phyloP scores from a whole-genome alignment of 257 asterid genomes.

The Dorcoceras hygrometricum region DNA sequence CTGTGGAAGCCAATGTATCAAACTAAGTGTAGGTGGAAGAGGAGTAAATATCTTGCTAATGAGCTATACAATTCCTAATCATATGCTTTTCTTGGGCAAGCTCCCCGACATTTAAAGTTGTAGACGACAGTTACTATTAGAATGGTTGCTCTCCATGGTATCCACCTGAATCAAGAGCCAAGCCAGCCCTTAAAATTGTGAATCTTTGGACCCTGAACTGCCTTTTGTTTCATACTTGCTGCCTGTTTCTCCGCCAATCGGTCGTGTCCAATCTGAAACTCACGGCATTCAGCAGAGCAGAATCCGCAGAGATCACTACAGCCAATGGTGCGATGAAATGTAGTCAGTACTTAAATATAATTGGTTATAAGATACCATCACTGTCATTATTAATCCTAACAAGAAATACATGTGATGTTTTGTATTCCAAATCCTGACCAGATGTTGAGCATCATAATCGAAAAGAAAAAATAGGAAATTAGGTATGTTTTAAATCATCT shows the following conservation, averaged over 20 bases:
- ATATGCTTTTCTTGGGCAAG: constrained; percentile 16
- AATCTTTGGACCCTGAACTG: constrained; percentile 17
- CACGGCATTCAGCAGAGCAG: constrained; percentile 57
- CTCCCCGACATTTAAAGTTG: constrained; percentile 37
- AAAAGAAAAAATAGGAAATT: too few relatives aligned
- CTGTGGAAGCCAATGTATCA: background rate
- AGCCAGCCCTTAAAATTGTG: constrained; percentile 11
- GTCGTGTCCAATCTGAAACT: constrained; percentile 44
- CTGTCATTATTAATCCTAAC: too few relatives aligned
- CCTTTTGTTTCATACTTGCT: constrained; percentile 18
- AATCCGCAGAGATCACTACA: constrained; percentile 62
- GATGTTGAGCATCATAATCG: background rate
- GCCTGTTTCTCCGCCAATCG: constrained; percentile 28
- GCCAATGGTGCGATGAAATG: constrained; percentile 15
- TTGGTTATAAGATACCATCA: background rate
- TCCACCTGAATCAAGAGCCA: constrained; percentile 9
- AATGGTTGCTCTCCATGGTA: constrained; percentile 22
- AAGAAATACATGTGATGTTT: background rate
- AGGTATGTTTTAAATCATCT: background rate
- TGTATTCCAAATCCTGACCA: background rate
- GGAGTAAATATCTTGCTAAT: background rate
- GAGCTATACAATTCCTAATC: background rate
- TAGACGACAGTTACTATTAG: constrained; percentile 23
- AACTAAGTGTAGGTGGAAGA: background rate
- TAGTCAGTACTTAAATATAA: constrained; percentile 7